Conservation (phyloP, 768 basidiomycete genomes). For the Glaciozyma antarctica region DNA sequence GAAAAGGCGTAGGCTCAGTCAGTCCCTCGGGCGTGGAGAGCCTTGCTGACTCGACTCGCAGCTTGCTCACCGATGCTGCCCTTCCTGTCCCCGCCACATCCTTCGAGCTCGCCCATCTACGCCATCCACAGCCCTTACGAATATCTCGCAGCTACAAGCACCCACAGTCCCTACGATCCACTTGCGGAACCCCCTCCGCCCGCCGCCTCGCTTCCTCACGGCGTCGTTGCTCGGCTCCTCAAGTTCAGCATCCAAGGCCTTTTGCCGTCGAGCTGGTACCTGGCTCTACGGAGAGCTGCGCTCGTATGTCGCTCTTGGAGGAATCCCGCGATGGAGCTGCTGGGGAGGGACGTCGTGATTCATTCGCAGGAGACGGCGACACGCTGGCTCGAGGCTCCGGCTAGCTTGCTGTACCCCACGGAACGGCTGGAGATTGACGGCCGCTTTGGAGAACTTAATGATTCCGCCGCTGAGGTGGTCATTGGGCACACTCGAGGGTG, state of each 20-base stretch:
- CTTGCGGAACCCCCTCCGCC: too few species aligned
- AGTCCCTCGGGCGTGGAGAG: too few species aligned
- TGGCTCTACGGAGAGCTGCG: not conserved
- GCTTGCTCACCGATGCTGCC: too few species aligned
- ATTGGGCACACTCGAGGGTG: not conserved
- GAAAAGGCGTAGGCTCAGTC: too few species aligned
- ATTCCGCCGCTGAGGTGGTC: not conserved
- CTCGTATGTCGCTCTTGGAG: not conserved
- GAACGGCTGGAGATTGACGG: not conserved
- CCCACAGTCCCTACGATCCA: too few species aligned
- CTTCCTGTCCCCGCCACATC: too few species aligned
- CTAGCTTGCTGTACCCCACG: not conserved
- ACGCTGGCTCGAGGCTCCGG: not conserved
- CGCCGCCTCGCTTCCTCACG: not conserved
- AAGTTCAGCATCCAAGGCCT: not conserved
- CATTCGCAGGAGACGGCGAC: not conserved
- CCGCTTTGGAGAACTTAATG: not conserved
- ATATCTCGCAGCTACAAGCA: too few species aligned
- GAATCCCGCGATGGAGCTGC: not conserved
- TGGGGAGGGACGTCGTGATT: not conserved
- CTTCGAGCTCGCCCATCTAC: too few species aligned
- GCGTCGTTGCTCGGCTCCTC: not conserved
- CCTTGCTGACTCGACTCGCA: too few species aligned
- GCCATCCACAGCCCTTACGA: too few species aligned
- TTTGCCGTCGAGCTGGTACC: not conserved